Percentiles rank a stretch among this genome's conserved stretches.
phyloP scores from a whole-genome alignment of 148 eudicot genomes.

The Linanthus parryae region DNA sequence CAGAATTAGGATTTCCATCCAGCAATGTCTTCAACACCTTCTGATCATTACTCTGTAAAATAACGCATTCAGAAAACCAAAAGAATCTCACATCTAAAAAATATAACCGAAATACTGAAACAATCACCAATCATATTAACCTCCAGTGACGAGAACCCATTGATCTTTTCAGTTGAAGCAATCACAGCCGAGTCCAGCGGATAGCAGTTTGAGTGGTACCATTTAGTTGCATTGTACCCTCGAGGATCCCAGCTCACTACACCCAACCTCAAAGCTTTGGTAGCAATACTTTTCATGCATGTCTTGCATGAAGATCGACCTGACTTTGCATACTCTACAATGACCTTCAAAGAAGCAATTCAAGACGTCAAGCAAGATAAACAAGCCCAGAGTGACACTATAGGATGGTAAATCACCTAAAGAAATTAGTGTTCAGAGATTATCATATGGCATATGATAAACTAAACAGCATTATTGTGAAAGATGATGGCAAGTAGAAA shows the following conservation, averaged over 20 bases:
- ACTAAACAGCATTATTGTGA: no score
- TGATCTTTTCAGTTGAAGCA: slow-evolving; percentile 33
- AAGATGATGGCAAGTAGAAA: no score
- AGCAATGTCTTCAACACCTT: slow-evolving; percentile 43
- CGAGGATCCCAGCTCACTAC: slow-evolving; percentile 37
- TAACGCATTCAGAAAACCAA: not conserved
- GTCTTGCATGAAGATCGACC: slow-evolving; percentile 64
- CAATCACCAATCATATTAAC: slow-evolving; percentile 16
- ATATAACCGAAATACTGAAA: not conserved
- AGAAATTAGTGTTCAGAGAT: no score
- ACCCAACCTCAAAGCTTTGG: slow-evolving; percentile 48
- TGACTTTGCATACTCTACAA: slow-evolving; percentile 82
- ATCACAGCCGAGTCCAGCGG: slow-evolving; percentile 21
- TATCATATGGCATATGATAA: no score
- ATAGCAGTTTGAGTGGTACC: slow-evolving; percentile 72
- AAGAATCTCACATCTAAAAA: not conserved
- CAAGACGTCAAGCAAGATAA: no score
- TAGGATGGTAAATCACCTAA: no score
- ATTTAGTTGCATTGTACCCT: slow-evolving; percentile 56
- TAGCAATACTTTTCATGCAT: slow-evolving; percentile 41
- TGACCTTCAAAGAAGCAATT: slow-evolving; percentile 21
- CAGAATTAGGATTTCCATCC: slow-evolving; percentile 12
- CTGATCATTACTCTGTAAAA: slow-evolving; percentile 52
- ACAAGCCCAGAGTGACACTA: no score
- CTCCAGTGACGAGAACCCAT: slow-evolving; percentile 64